Evolutionary conservation across 2,329 filamentous ascomycete genomes (phyloP).

Genomic region (Xylariaceae sp.): DNA sequence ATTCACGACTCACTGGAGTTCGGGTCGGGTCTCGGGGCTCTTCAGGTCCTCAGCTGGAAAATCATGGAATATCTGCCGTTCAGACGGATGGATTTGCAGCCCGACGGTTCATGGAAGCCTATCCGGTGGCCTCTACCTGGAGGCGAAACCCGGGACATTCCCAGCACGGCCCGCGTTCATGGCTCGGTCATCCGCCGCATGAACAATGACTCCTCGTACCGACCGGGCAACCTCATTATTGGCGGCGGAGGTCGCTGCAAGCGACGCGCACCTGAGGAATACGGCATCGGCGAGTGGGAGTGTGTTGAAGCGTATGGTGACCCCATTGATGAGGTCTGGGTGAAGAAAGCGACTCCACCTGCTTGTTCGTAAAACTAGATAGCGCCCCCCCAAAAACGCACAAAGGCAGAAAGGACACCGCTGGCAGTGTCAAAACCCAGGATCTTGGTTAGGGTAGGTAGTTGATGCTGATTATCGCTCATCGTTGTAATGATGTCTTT

Average conservation of each 20-base stretch:
- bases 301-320: constrained; percentile 60
- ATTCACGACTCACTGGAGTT: constrained; percentile 70
- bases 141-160: constrained; percentile 73
- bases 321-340: constrained; percentile 62
- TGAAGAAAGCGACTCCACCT: constrained; percentile 34
- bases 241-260: constrained; percentile 71
- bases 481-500: not conserved
- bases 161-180: constrained; percentile 63
- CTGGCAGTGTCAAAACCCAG: not conserved
- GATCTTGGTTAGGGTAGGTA: not conserved
- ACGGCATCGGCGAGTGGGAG: constrained; percentile 68
- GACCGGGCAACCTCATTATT: constrained; percentile 73
- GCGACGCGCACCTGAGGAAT: constrained; percentile 51
- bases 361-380: not conserved
- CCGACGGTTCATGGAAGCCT: constrained; percentile 69
- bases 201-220: constrained; percentile 55
- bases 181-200: constrained; percentile 69
- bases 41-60: constrained; percentile 63
- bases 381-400: not conserved
- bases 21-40: constrained; percentile 48
- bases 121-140: constrained; percentile 75
- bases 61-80: constrained; percentile 77
- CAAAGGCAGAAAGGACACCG: not conserved
- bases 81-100: constrained; percentile 69
- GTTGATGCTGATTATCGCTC: not conserved